Evolutionary conservation across 1,284 basidiomycete genomes (phyloP).

Genomic region (Boletus sp.): DNA sequence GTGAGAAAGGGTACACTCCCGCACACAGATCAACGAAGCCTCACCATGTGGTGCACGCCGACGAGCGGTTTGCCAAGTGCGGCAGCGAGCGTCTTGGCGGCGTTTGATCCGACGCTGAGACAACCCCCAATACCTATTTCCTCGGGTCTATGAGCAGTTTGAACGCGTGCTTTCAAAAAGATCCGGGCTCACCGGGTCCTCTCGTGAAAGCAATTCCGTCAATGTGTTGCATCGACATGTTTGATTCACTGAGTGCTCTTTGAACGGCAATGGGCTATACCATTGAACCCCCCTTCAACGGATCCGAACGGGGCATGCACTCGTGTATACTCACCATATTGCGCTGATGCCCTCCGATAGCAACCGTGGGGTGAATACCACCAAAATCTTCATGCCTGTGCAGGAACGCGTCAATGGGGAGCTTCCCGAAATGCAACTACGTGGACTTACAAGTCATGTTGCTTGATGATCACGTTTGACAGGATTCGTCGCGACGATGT

Average conservation of each 20-base stretch:
- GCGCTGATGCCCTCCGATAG: slow-evolving; percentile 69
- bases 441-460: slow-evolving; percentile 5
- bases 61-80: slow-evolving; percentile 75
- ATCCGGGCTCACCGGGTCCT: slow-evolving; percentile 64
- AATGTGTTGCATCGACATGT: slow-evolving; percentile 55
- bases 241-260: slow-evolving; percentile 63
- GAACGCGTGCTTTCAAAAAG: fast-evolving
- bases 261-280: slow-evolving; percentile 70
- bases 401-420: not conserved
- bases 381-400: slow-evolving; percentile 63
- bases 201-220: slow-evolving; percentile 89
- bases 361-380: slow-evolving; percentile 81
- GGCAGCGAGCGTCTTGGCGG: slow-evolving; percentile 79
- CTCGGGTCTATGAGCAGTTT: not conserved
- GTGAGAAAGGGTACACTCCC: not conserved
- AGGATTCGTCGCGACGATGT: slow-evolving; percentile 9
- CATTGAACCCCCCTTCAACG: not conserved
- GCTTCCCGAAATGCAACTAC: not conserved
- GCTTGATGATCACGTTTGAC: slow-evolving; percentile 10
- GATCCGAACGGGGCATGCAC: not conserved
- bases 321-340: slow-evolving; percentile 47
- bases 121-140: slow-evolving; percentile 73
- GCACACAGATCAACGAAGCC: slow-evolving; percentile 14
- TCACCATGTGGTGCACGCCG: slow-evolving; percentile 92
- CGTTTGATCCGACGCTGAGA: slow-evolving; percentile 70